Evolutionary conservation across 2,329 filamentous ascomycete genomes (phyloP).

Genomic region (Fusarium lateritium): DNA sequence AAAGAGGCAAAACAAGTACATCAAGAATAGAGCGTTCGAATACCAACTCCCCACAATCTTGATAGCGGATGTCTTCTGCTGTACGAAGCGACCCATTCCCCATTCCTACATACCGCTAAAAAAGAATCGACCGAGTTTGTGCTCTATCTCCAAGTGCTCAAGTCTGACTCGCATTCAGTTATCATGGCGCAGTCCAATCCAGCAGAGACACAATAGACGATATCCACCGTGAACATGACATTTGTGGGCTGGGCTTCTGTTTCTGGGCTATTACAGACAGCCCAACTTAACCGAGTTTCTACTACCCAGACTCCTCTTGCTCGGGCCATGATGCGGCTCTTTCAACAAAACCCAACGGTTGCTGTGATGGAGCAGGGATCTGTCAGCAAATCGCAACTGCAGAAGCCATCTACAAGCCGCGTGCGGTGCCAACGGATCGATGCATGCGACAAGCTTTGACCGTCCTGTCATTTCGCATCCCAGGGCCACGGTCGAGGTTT

Average conservation of each 20-base stretch:
- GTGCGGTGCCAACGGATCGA: constrained; percentile 47
- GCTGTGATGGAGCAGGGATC: constrained; percentile 38
- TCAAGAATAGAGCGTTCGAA: constrained; percentile 20
- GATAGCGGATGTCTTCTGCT: neutral
- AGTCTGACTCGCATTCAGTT: constrained; percentile 39
- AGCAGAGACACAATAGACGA: constrained; percentile 34
- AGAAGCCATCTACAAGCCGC: constrained; percentile 37
- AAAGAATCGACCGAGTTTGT: constrained; percentile 5
- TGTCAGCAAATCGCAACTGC: constrained; percentile 33
- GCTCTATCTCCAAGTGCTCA: constrained; percentile 24
- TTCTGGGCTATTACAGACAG: constrained; percentile 6
- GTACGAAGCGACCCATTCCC: neutral
- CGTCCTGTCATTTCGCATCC: constrained; percentile 29
- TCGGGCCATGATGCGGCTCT: constrained; percentile 30
- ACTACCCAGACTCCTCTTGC: constrained; percentile 20
- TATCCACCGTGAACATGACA: constrained; percentile 30
- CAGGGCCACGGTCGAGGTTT: constrained; percentile 31
- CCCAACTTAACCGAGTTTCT: constrained; percentile 13
- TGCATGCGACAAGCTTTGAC: constrained; percentile 21
- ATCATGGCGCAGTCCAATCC: constrained; percentile 26
- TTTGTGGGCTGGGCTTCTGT: neutral
- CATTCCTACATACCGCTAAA: constrained; percentile 9
- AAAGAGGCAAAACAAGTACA: constrained; percentile 27
- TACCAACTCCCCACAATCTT: constrained; percentile 13
- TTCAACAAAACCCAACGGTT: constrained; percentile 1